These are phyloP conservation scores for Vitis cinerea DNA, from an alignment of 164 flowering plant species.

Conservation along the genomic window DNA sequence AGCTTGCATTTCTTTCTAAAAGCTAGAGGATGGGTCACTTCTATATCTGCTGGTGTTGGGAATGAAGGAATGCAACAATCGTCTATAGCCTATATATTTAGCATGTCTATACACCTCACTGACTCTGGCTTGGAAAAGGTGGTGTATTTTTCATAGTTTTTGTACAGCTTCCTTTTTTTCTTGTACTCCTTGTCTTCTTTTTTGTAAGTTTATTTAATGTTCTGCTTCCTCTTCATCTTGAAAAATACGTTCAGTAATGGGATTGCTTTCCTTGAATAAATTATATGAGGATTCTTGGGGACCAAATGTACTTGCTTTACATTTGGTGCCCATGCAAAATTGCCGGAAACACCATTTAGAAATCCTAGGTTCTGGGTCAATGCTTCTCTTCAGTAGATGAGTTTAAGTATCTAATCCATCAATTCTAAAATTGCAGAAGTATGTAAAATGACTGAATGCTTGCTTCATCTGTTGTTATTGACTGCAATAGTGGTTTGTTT, in stretches of 20 bases:
- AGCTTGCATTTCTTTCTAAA: constrained; percentile 84
- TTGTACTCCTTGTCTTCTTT: not conserved
- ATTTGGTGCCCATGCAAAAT: not conserved
- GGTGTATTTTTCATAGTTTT: not conserved
- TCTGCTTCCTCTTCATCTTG: not conserved
- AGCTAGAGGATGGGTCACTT: constrained; percentile 84
- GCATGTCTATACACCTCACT: constrained; percentile 80
- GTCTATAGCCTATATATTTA: constrained; percentile 77
- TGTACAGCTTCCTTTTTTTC: not conserved
- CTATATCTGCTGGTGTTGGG: constrained; percentile 96
- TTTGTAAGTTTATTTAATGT: not conserved
- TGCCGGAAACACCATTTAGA: no score
- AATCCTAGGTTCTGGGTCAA: no score
- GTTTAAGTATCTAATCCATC: no score
- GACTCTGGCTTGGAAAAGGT: constrained; percentile 92
- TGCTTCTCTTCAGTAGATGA: no score
- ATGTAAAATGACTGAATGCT: no score
- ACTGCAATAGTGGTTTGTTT: no score
- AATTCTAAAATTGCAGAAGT: no score
- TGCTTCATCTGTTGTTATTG: no score
- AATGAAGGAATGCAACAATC: constrained; percentile 89
- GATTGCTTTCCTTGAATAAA: not conserved
- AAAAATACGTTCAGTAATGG: not conserved
- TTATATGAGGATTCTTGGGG: not conserved
- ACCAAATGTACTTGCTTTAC: not conserved